Percentiles rank a stretch among this genome's conserved stretches.
These are phyloP conservation scores for Talaromyces funiculosus DNA, from an alignment of 2,329 filamentous ascomycete genomes.

Conservation along the genomic window DNA sequence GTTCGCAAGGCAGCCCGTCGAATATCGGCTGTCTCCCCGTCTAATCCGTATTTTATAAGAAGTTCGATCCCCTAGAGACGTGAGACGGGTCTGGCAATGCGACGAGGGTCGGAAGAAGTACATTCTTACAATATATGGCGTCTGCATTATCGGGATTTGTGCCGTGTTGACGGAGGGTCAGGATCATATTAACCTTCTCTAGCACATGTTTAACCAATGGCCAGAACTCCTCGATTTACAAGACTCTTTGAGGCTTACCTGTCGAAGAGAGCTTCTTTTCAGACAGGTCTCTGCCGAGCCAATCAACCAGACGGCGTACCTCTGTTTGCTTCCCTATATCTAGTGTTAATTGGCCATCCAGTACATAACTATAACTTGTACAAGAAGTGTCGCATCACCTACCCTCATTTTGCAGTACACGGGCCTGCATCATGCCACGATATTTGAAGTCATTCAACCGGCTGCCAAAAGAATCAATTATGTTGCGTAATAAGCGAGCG, in stretches of 20 bases:
- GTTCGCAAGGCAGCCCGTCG: constrained; percentile 74
- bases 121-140: constrained; percentile 77
- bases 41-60: constrained; percentile 67
- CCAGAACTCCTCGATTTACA: background rate
- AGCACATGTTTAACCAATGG: background rate
- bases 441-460: background rate
- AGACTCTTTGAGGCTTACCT: constrained; percentile 42
- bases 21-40: constrained; percentile 56
- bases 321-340: constrained; percentile 60
- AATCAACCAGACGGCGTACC: constrained; percentile 59
- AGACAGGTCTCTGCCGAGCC: constrained; percentile 58
- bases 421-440: constrained; percentile 7
- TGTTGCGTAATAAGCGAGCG: background rate
- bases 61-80: constrained; percentile 63
- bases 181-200: constrained; percentile 42
- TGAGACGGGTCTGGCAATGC: constrained; percentile 10
- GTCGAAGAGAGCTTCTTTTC: constrained; percentile 54
- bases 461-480: background rate
- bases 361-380: background rate
- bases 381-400: background rate
- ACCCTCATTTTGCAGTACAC: constrained; percentile 9
- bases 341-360: background rate
- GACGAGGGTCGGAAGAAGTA: constrained; percentile 29
- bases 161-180: constrained; percentile 70
- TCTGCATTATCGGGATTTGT: constrained; percentile 66